A percentile compares a stretch with the other conserved stretches of the same genome.
Evolutionary conservation across 2,329 filamentous ascomycete species (phyloP).

Genomic region (Sclerotinia minor): DNA sequence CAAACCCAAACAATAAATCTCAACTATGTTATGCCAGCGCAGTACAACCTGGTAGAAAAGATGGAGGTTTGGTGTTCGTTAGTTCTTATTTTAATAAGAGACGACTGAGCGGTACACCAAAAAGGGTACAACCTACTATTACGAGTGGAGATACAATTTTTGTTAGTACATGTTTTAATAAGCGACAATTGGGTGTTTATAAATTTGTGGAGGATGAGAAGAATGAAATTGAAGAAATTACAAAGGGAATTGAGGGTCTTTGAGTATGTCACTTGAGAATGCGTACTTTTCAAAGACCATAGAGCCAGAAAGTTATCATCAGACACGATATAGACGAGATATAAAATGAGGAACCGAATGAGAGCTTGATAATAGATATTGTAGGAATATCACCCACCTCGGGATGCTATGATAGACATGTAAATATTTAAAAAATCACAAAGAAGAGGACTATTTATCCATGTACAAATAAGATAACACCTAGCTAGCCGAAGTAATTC

Average conservation of each 20-base stretch:
- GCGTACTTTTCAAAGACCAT: not conserved
- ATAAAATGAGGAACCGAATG: too few relatives aligned
- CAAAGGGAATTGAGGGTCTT: not conserved
- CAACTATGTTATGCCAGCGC: conserved; percentile 94
- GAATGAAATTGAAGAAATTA: conserved; percentile 2
- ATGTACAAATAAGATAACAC: too few relatives aligned
- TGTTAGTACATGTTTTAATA: conserved; percentile 77
- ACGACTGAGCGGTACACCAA: conserved; percentile 14
- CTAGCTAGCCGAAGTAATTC: too few relatives aligned
- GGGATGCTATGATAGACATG: too few relatives aligned
- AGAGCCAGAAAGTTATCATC: not conserved
- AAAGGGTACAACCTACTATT: not conserved
- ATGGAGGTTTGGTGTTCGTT: conserved; percentile 23
- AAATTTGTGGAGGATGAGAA: conserved; percentile 35
- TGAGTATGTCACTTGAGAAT: not conserved
- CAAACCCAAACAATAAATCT: conserved; percentile 66
- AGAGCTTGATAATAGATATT: too few relatives aligned
- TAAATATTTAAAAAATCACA: too few relatives aligned
- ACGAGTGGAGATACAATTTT: conserved; percentile 45
- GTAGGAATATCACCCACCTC: too few relatives aligned
- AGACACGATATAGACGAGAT: too few relatives aligned
- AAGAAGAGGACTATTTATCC: too few relatives aligned
- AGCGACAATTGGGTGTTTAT: conserved; percentile 70
- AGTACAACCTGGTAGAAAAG: conserved; percentile 48
- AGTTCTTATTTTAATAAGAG: conserved; percentile 23